A percentile compares a stretch with the other conserved stretches of the same genome.
Conservation (phyloP, 176 grass and related monocot species). For the Eragrostis curvula region DNA sequence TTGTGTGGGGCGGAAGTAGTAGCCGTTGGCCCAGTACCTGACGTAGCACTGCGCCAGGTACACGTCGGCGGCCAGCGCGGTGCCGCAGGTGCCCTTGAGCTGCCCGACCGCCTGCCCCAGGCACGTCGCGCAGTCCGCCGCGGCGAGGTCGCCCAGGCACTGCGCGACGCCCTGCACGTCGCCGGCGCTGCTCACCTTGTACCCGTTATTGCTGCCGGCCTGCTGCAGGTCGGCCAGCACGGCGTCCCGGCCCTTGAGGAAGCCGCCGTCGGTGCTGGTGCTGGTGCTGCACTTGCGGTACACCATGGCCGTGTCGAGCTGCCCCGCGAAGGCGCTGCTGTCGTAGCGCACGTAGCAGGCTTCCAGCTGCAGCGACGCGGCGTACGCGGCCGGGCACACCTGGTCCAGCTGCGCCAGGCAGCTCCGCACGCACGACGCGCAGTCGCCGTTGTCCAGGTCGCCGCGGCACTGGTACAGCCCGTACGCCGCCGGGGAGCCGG, state of each 20-base stretch:
- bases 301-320: conserved; percentile 56
- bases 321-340: conserved; percentile 74
- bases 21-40: conserved; percentile 81
- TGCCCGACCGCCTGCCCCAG: conserved; percentile 72
- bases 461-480: conserved; percentile 93
- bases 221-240: conserved; percentile 62
- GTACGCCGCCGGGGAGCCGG: conserved; percentile 34
- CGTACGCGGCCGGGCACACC: conserved; percentile 65
- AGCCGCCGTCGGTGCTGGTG: conserved; percentile 51
- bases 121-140: conserved; percentile 70
- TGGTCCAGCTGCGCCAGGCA: conserved; percentile 58
- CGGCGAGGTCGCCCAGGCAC: conserved; percentile 81
- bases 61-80: conserved; percentile 71
- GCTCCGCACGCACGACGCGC: conserved; percentile 68
- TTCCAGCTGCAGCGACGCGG: conserved; percentile 91
- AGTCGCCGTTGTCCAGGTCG: conserved; percentile 61
- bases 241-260: conserved; percentile 57
- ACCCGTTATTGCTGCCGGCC: conserved; percentile 38
- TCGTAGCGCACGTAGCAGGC: conserved; percentile 89
- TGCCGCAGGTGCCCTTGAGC: conserved; percentile 70
- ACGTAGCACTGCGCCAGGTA: conserved; percentile 97
- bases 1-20: conserved; percentile 63
- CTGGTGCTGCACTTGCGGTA: conserved; percentile 88
- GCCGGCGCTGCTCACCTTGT: conserved; percentile 51
- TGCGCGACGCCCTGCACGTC: conserved; percentile 77